Percentiles rank a stretch among this genome's conserved stretches.
Evolutionary conservation across 2,329 filamentous ascomycete genomes (phyloP).

Genomic region (Neonectria faginata): DNA sequence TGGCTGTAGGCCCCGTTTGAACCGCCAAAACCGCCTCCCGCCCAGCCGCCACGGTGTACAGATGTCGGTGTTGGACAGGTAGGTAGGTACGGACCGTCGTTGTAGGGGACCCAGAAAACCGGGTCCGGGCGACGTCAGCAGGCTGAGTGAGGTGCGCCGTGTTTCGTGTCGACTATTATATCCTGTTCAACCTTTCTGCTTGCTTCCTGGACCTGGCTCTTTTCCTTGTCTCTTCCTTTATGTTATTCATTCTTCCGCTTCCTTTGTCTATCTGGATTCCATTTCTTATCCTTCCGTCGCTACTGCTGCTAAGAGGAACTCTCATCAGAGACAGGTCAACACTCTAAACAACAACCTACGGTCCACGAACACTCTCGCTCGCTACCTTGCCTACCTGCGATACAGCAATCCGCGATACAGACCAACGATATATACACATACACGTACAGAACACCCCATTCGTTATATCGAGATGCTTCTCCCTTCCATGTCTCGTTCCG

Average conservation of each 20-base stretch:
- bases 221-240: background rate
- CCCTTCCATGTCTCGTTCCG: constrained; percentile 37
- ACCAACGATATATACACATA: constrained; percentile 3
- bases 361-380: background rate
- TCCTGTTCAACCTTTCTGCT: constrained; percentile 11
- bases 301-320: background rate
- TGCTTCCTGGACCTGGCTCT: background rate
- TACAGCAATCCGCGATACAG: background rate
- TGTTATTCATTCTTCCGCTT: constrained; percentile 3
- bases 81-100: background rate
- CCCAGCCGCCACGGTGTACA: constrained; percentile 4
- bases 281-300: constrained; percentile 5
- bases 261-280: constrained; percentile 1
- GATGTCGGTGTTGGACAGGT: background rate
- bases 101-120: constrained; percentile 29
- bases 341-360: background rate
- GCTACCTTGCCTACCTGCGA: background rate
- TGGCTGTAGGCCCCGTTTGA: background rate
- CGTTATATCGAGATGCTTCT: constrained; percentile 35
- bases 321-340: background rate
- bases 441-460: constrained; percentile 15
- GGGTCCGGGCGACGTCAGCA: constrained; percentile 42
- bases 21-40: constrained; percentile 6
- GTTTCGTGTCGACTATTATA: constrained; percentile 23
- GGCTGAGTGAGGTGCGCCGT: constrained; percentile 13